Evolutionary conservation across 1,284 basidiomycete genomes (phyloP), one percentile per base, ranked within the genome.

Genomic region (Trichosporon coremiiforme): DNA sequence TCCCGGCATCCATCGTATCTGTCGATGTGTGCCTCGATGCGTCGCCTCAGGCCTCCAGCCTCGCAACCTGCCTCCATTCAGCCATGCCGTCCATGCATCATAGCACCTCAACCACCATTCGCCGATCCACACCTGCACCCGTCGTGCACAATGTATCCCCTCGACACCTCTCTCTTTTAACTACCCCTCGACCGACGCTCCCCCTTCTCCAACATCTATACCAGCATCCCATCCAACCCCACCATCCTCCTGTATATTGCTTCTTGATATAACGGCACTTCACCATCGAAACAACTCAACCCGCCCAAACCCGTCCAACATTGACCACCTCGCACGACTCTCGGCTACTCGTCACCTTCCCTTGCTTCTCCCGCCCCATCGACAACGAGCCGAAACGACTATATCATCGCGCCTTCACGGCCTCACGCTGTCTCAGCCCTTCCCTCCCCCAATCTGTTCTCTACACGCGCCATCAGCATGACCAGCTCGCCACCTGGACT

Each of bases 281-380:
- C 20, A 53, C 57, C 31, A 20, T 1, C 29, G 57, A 31, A 33
- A 60, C 15, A 33, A 33, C 12, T 60, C 57, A 33, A 55, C 13
- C 15, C 57, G 17, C 1, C 57, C 13, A 31, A 9, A 53, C 47
- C 47, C 20, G 47, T 20, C 20, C 47, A 53, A 53, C n/a, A n/a
- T n/a, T n/a, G n/a, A n/a, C 47, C 47, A 53, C 47, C 45, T 53
- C 47, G 47, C 29, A 17, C 57, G 31, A 31, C 57, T 60, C 29
- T 60, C 57, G 29, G 57, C 57, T 60, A 60, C 57, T 60, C 31
- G 57, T n/a, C 57, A 31, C n/a, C 29, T 35, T 31, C 25, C 29
- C 57, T 60, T 33, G 57, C 57, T 60, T 60, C 57, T 60, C 57
- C 13, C 22, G 57, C 57, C 57, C 57, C 29, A 31, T 17, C 57